phyloP scores from a whole-genome alignment of 148 eudicot genomes.

The Nyssa sinensis region DNA sequence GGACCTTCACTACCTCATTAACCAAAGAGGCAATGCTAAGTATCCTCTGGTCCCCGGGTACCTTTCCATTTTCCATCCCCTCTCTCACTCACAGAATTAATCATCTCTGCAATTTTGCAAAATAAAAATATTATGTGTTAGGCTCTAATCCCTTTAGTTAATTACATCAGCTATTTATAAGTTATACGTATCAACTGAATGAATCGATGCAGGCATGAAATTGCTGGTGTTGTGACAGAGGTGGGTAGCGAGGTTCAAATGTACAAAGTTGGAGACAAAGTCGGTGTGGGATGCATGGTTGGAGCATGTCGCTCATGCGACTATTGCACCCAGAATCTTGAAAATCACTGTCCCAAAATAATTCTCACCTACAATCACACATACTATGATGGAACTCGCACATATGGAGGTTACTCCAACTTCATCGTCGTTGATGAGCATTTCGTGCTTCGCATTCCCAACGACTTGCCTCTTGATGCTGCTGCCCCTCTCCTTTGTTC shows the following conservation, averaged over 20 bases:
- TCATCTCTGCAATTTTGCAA: too few species aligned
- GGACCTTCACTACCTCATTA: background rate
- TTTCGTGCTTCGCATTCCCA: slow-evolving; percentile 21
- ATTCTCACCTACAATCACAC: background rate
- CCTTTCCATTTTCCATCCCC: background rate
- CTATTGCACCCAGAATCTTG: background rate
- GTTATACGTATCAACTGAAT: too few species aligned
- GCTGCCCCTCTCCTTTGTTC: slow-evolving; percentile 27
- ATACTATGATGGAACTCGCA: slow-evolving; percentile 7
- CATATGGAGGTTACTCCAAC: slow-evolving; percentile 37
- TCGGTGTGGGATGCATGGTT: slow-evolving; percentile 5
- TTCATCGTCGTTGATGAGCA: slow-evolving; percentile 27
- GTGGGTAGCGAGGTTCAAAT: slow-evolving; percentile 2
- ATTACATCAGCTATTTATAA: too few species aligned
- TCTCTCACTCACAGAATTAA: too few species aligned
- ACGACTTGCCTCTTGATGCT: slow-evolving; percentile 19
- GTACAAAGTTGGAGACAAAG: slow-evolving; percentile 9
- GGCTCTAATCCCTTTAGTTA: too few species aligned
- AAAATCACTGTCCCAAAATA: background rate
- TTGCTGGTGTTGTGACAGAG: background rate
- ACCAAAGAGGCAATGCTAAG: background rate
- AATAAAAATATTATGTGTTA: too few species aligned
- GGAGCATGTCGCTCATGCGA: background rate
- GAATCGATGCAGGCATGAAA: background rate
- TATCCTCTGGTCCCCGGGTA: background rate